Base-by-base conservation (phyloP, 192 early-diverging fungal genomes). In the Haplosporangium gracile region DNA sequence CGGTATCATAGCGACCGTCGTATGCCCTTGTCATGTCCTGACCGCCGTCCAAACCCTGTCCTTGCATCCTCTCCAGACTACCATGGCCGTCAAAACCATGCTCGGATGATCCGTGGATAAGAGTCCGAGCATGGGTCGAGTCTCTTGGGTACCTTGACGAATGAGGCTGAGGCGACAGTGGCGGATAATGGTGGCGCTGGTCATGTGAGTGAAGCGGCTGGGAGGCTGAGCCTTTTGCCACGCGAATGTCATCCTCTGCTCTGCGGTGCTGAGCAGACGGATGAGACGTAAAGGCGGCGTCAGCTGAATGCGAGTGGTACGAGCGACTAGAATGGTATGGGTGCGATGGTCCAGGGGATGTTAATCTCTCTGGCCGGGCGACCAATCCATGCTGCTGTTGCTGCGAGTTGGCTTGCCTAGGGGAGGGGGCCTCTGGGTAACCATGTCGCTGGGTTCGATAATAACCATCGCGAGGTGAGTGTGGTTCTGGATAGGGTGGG, bases 261-360 rank as follows among this genome's bases (percentile, higher is more conserved):
- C 34, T 47, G 77, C 60, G 60, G 60, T 65, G 60, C 60, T 65
- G 60, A 65, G 60, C 60, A 65, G 60, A 15, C 24, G 60, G 60
- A 65, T 65, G 60, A 4, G 10, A 15, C 29, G 24, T 26, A 45
- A 29, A 29, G n/a, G 74, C 79, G 1, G 45, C 36, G 40, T 81
- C 72, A 32, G 29, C 51, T 16, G 77, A 39, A 24, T 69, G 79
- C 20, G 79, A 40, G 42, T 26, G 63, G 38, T 39, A 75, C 5
- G 79, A 39, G 34, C 73, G 72, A 53, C 40, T 38, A 15, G 74
- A 29, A 60, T 82, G 63, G 68, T 82, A 76, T 13, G 80, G 74
- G 29, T 82, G 80, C 5, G 80, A 82, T 24, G 78, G 71, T 49
- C 57, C 40, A 4, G 78, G 78, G 7, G 78, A 74, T 15, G 80